Conservation (phyloP, 495 filamentous ascomycete genomes). For the Penicillium macrosclerotiorum region DNA sequence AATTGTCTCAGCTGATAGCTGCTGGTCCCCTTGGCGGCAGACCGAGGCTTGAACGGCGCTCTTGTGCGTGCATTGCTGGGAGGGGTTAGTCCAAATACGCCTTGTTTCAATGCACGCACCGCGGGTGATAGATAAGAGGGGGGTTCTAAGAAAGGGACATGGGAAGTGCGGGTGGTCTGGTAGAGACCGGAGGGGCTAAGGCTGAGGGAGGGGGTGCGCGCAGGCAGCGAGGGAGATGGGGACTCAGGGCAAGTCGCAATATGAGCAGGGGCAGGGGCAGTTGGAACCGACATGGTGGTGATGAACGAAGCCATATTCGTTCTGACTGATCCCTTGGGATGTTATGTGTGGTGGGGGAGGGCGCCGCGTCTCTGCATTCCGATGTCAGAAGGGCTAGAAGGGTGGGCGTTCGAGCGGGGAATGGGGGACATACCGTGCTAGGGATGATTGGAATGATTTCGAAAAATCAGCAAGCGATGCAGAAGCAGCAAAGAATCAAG, state of each 20-base stretch:
- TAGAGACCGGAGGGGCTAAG: conserved; percentile 25
- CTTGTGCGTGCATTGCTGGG: conserved; percentile 83
- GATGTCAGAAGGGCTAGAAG: conserved; percentile 4
- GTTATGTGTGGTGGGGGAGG: conserved; percentile 16
- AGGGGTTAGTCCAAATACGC: conserved; percentile 42
- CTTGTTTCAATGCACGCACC: conserved; percentile 41
- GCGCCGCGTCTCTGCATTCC: conserved; percentile 31
- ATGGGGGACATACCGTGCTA: conserved; percentile 3
- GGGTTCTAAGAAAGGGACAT: conserved; percentile 33
- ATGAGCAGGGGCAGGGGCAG: conserved; percentile 32
- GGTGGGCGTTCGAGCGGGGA: neutral
- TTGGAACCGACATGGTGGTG: conserved; percentile 66
- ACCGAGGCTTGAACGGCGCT: conserved; percentile 88
- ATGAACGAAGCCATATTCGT: conserved; percentile 65
- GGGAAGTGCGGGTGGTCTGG: conserved; percentile 33
- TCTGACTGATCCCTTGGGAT: conserved; percentile 13
- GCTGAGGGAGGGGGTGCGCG: conserved; percentile 14
- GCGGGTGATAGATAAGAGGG: conserved; percentile 43
- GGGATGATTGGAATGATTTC: neutral
- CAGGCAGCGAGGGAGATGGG: conserved; percentile 19
- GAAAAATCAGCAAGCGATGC: neutral
- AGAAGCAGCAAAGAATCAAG: neutral
- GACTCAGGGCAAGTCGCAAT: conserved; percentile 32
- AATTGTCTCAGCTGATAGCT: conserved; percentile 97
- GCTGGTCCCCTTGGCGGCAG: conserved; percentile 81